Conservation (phyloP, 108 stramenopile genomes). For the Cyclostephanos invisitatus region DNA sequence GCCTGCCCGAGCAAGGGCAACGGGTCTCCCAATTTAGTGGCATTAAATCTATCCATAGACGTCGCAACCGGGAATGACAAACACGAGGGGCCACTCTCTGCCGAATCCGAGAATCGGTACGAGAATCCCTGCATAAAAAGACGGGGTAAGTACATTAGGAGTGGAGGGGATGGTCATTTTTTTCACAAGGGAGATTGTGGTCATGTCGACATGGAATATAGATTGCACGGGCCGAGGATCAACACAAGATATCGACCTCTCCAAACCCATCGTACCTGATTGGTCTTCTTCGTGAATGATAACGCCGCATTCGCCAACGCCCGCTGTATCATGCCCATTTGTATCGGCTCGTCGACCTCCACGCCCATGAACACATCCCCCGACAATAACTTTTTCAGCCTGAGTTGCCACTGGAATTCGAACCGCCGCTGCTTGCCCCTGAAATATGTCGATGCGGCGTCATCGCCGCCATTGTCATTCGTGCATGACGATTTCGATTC, state of each 20-base stretch:
- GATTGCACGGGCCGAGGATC: background rate
- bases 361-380: constrained; percentile 79
- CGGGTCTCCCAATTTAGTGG: constrained; percentile 70
- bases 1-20: constrained; percentile 75
- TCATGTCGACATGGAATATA: background rate
- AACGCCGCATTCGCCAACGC: constrained; percentile 84
- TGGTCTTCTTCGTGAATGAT: constrained; percentile 85
- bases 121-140: constrained; percentile 29
- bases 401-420: constrained; percentile 91
- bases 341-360: constrained; percentile 80
- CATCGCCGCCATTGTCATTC: too few species aligned
- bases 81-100: constrained; percentile 58
- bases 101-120: constrained; percentile 34
- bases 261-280: constrained; percentile 20
- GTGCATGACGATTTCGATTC: constrained; percentile 44
- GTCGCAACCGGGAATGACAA: constrained; percentile 84
- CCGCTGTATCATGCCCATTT: constrained; percentile 87
- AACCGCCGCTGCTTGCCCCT: constrained; percentile 82
- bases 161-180: background rate
- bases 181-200: background rate
- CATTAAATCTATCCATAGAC: constrained; percentile 84
- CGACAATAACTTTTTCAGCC: constrained; percentile 75
- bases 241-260: background rate
- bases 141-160: background rate
- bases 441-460: constrained; percentile 60